Conservation (phyloP, 371 early-diverging fungal species). For the Lichtheimia hyalospora region DNA sequence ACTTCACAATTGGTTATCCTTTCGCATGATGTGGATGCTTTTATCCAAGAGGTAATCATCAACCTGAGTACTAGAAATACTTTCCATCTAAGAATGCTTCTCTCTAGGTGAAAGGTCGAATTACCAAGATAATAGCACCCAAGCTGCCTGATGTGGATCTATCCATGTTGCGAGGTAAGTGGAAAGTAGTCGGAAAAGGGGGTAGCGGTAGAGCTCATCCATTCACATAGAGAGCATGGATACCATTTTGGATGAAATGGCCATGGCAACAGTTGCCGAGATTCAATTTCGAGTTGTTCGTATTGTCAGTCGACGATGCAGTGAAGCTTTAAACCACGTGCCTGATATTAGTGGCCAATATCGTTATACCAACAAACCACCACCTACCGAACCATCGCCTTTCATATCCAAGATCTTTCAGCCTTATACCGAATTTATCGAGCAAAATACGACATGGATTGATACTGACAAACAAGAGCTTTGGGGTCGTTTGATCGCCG, state of each 20-base stretch:
- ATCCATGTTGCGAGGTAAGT: constrained; percentile 31
- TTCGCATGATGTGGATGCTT: constrained; percentile 20
- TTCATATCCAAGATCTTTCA: constrained; percentile 61
- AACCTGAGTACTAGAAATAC: constrained; percentile 3
- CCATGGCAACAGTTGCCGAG: constrained; percentile 31
- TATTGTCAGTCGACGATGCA: constrained; percentile 53
- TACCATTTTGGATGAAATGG: constrained; percentile 22
- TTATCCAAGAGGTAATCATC: constrained; percentile 17
- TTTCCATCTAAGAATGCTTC: background rate
- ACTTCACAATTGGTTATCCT: constrained; percentile 18
- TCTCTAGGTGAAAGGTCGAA: constrained; percentile 10
- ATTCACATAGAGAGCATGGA: constrained; percentile 31
- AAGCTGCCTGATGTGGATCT: constrained; percentile 38
- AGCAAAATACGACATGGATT: constrained; percentile 29
- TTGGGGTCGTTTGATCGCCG: constrained; percentile 35
- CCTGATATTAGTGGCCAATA: constrained; percentile 53
- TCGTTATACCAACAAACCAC: constrained; percentile 48
- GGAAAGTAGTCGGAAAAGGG: too few species aligned
- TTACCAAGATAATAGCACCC: constrained; percentile 24
- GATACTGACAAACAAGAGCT: constrained; percentile 10
- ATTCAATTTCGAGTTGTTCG: constrained; percentile 46
- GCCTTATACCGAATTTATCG: constrained; percentile 50
- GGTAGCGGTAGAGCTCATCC: background rate
- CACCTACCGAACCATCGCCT: constrained; percentile 61
- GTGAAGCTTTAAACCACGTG: constrained; percentile 48